Conservation (phyloP, 805 yeast species). For the Yarrowia sp. region DNA sequence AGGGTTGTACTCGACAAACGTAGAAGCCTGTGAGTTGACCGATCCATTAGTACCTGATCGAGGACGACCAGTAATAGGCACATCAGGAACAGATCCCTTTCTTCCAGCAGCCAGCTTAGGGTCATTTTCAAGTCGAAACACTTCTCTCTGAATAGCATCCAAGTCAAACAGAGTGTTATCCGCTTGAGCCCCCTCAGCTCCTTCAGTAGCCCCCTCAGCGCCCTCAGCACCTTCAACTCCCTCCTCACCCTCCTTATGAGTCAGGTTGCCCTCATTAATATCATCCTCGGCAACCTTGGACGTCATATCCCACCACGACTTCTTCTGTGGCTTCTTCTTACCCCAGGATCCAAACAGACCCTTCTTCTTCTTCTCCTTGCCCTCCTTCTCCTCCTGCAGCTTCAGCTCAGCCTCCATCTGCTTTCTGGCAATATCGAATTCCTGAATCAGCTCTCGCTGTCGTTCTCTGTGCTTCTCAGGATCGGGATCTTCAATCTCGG, state of each 20-base stretch:
- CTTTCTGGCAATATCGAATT: constrained; percentile 81
- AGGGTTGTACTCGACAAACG: constrained; percentile 28
- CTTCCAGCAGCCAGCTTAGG: neutral
- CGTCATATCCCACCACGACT: constrained; percentile 56
- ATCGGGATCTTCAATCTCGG: constrained; percentile 94
- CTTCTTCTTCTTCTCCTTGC: constrained; percentile 41
- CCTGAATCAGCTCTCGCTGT: constrained; percentile 75
- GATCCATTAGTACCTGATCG: constrained; percentile 17
- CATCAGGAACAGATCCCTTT: constrained; percentile 7
- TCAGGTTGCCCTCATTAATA: constrained; percentile 41
- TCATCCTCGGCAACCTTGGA: constrained; percentile 41
- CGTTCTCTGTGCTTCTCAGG: constrained; percentile 75
- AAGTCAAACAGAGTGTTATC: constrained; percentile 42
- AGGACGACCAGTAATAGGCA: constrained; percentile 15
- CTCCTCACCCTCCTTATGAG: constrained; percentile 40
- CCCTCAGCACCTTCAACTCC: neutral
- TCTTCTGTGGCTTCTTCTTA: constrained; percentile 51
- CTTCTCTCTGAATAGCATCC: constrained; percentile 42
- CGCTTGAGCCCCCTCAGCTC: constrained; percentile 43
- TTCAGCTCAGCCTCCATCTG: constrained; percentile 44
- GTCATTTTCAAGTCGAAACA: constrained; percentile 36
- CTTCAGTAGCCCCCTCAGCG: constrained; percentile 39
- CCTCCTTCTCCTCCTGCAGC: constrained; percentile 31
- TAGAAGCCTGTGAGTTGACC: neutral
- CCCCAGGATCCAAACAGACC: constrained; percentile 42